A percentile compares a stretch with the other conserved stretches of the same genome.
Evolutionary conservation across 148 eudicot species (phyloP).

Genomic region (Bassia scoparia): DNA sequence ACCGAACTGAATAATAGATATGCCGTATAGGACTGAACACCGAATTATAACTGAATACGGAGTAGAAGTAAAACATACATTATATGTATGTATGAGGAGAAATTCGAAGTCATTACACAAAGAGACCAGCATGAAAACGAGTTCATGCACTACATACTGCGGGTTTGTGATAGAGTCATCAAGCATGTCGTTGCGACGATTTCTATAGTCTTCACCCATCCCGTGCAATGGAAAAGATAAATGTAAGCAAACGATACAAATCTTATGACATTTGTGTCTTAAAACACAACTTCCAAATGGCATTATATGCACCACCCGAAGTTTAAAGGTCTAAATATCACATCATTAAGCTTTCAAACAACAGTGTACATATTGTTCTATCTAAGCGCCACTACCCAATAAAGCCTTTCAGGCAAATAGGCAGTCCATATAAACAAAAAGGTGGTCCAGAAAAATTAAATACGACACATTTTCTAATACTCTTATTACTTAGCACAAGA

Average conservation of each 20-base stretch:
- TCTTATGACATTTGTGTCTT: conserved; percentile 1
- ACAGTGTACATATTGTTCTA: conserved; percentile 39
- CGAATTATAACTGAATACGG: too few species aligned
- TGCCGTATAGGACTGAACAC: too few species aligned
- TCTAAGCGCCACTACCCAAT: conserved; percentile 5
- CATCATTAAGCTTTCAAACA: conserved; percentile 25
- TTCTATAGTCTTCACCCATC: too few species aligned
- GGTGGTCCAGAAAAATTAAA: conserved; percentile 24
- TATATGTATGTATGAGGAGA: too few species aligned
- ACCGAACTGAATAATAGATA: too few species aligned
- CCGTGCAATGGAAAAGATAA: not conserved
- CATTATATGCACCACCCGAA: conserved; percentile 9
- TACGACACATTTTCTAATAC: conserved; percentile 23
- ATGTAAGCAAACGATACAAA: too few species aligned
- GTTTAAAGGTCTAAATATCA: not conserved
- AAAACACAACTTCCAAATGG: not conserved
- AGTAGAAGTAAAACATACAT: too few species aligned
- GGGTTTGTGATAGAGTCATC: too few species aligned
- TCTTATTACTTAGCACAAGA: conserved; percentile 21
- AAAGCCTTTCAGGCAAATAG: conserved; percentile 19
- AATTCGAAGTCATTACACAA: too few species aligned
- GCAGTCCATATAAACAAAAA: conserved; percentile 28
- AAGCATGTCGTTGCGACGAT: too few species aligned
- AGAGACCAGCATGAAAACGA: too few species aligned
- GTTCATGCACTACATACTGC: too few species aligned